phyloP scores from a whole-genome alignment of 257 asterid species.

The Solanum chilense region DNA sequence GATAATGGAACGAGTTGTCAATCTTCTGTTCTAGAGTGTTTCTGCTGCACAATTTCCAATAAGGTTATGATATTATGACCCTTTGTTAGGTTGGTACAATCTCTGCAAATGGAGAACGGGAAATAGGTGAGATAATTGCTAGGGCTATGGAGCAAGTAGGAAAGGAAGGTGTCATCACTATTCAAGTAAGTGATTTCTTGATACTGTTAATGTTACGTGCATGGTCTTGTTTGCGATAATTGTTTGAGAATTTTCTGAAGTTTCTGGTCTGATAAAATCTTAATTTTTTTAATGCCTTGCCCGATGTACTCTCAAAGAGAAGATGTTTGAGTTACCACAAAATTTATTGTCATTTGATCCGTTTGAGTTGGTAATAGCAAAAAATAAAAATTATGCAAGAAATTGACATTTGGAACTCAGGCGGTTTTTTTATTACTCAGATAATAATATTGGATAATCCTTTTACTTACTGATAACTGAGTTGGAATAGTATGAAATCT shows the following conservation, averaged over 20 bases:
- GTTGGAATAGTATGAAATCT: background rate
- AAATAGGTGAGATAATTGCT: slow-evolving; percentile 56
- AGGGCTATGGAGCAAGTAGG: slow-evolving; percentile 66
- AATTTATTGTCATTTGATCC: background rate
- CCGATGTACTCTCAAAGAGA: background rate
- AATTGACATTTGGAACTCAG: background rate
- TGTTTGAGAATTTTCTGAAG: background rate
- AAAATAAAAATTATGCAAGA: background rate
- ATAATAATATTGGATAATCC: background rate
- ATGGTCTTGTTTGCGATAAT: background rate
- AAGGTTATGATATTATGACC: background rate
- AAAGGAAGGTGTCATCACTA: slow-evolving; percentile 62
- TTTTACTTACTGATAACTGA: background rate
- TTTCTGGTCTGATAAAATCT: background rate
- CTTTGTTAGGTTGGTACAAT: slow-evolving; percentile 41
- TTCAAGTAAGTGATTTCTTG: slow-evolving; percentile 29
- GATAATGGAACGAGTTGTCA: background rate
- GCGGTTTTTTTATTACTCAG: background rate
- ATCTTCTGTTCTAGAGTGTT: background rate
- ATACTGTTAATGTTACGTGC: background rate
- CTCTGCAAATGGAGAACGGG: slow-evolving; percentile 52
- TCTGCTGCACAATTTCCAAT: background rate
- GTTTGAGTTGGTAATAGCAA: background rate
- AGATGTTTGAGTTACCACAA: background rate
- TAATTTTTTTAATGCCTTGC: background rate